These are phyloP conservation scores for Pelargonium fulgidum DNA, from an alignment of 441 rosid species.

Conservation along the genomic window DNA sequence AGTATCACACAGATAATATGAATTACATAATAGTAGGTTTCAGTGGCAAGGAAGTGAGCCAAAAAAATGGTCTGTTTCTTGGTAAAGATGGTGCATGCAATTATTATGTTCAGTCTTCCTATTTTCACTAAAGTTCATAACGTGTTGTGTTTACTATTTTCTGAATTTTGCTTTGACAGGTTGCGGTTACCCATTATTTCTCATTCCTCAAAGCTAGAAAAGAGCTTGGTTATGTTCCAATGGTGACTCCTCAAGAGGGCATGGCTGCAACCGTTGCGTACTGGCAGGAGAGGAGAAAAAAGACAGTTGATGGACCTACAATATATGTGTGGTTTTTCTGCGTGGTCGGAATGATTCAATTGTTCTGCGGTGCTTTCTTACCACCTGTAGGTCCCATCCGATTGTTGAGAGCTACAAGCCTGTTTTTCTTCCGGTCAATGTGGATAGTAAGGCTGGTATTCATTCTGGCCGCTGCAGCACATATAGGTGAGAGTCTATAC, in stretches of 20 bases:
- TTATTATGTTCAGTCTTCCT: no score
- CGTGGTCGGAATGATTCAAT: slow-evolving; percentile 41
- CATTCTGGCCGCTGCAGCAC: slow-evolving; percentile 29
- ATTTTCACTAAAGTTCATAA: no score
- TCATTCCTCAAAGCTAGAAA: slow-evolving; percentile 78
- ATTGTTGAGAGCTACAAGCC: slow-evolving; percentile 40
- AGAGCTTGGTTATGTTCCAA: slow-evolving; percentile 85
- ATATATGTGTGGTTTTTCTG: slow-evolving; percentile 50
- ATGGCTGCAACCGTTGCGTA: slow-evolving; percentile 82
- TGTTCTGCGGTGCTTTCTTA: slow-evolving; percentile 55
- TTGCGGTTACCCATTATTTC: slow-evolving; percentile 85
- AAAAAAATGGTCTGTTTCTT: no score
- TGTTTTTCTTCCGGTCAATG: slow-evolving; percentile 53
- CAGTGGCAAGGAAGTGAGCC: no score
- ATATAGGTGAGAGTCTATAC: slow-evolving; percentile 50
- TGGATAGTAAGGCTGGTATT: slow-evolving; percentile 36
- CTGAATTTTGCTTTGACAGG: slow-evolving; percentile 40
- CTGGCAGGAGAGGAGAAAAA: slow-evolving; percentile 67
- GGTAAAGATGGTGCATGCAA: no score
- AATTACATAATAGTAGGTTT: no score
- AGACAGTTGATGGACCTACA: slow-evolving; percentile 72
- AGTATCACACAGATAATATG: no score
- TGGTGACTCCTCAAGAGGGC: slow-evolving; percentile 70
- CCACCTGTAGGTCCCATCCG: slow-evolving; percentile 67
- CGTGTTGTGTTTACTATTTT: not conserved